These are phyloP conservation scores for Debaryomyces fabryi DNA, from an alignment of 1,139 yeast genomes.

Conservation along the genomic window DNA sequence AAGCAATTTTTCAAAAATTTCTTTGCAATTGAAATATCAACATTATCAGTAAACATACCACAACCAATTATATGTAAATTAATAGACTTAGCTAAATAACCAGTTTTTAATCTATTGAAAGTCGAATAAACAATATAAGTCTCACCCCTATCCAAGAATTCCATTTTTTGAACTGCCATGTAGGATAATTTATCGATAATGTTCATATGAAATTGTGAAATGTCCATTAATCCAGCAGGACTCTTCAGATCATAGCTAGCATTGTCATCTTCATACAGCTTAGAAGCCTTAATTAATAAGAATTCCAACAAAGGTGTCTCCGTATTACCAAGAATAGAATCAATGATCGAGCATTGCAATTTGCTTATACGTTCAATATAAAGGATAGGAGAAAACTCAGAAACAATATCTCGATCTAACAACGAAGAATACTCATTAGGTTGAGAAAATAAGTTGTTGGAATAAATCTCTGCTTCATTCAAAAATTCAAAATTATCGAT, in stretches of 20 bases:
- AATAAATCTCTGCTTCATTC: constrained; percentile 39
- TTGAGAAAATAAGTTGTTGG: constrained; percentile 28
- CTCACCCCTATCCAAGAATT: constrained; percentile 49
- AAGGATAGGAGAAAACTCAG: constrained; percentile 47
- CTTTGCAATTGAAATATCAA: constrained; percentile 36
- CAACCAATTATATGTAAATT: constrained; percentile 47
- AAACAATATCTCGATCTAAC: constrained; percentile 33
- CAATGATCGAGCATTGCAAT: constrained; percentile 39
- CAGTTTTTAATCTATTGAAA: constrained; percentile 39
- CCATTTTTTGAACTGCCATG: constrained; percentile 43
- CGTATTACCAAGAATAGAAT: constrained; percentile 29
- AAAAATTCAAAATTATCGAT: constrained; percentile 46
- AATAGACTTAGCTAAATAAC: constrained; percentile 44
- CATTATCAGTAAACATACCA: constrained; percentile 45
- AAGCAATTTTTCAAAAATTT: constrained; percentile 42
- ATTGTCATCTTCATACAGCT: constrained; percentile 21
- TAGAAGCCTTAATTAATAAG: constrained; percentile 30
- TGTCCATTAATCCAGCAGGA: constrained; percentile 20
- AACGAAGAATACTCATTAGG: constrained; percentile 26
- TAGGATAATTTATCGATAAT: constrained; percentile 35
- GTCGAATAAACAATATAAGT: constrained; percentile 48
- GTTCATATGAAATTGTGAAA: constrained; percentile 29
- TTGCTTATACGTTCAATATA: constrained; percentile 46
- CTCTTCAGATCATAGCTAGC: constrained; percentile 8
- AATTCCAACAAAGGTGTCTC: constrained; percentile 32